Conservation (phyloP, 2,329 filamentous ascomycete species). For the Neonectria coccinea region DNA sequence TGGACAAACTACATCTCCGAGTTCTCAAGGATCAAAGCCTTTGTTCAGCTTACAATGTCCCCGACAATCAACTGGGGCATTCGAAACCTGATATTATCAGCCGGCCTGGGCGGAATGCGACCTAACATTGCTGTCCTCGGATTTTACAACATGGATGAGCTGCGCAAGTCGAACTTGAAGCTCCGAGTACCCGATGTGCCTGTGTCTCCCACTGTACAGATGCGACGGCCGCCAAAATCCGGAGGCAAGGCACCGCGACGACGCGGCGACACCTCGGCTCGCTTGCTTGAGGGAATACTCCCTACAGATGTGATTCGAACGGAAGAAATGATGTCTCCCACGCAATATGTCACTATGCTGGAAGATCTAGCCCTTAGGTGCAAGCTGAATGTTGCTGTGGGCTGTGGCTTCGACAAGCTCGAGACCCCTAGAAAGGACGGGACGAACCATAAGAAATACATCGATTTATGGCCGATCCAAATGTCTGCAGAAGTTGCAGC, state of each 20-base stretch:
- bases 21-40: constrained; percentile 87
- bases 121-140: constrained; percentile 88
- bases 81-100: constrained; percentile 83
- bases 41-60: constrained; percentile 87
- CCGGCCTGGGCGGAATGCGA: constrained; percentile 87
- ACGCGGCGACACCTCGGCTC: constrained; percentile 66
- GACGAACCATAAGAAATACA: constrained; percentile 76
- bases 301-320: constrained; percentile 78
- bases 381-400: constrained; percentile 86
- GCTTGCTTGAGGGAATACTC: constrained; percentile 67
- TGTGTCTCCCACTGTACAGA: constrained; percentile 50
- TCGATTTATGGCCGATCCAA: constrained; percentile 92
- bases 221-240: constrained; percentile 47
- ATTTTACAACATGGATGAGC: constrained; percentile 83
- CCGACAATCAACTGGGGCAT: constrained; percentile 87
- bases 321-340: constrained; percentile 75
- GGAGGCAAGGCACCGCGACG: constrained; percentile 50
- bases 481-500: constrained; percentile 87
- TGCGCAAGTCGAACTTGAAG: constrained; percentile 69
- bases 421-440: constrained; percentile 75
- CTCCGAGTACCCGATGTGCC: constrained; percentile 67
- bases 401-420: constrained; percentile 81
- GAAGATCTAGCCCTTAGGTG: constrained; percentile 83
- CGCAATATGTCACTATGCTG: constrained; percentile 83
- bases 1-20: constrained; percentile 89